phyloP scores from a whole-genome alignment of 805 yeast species.

The Ogataea chonburiensis region DNA sequence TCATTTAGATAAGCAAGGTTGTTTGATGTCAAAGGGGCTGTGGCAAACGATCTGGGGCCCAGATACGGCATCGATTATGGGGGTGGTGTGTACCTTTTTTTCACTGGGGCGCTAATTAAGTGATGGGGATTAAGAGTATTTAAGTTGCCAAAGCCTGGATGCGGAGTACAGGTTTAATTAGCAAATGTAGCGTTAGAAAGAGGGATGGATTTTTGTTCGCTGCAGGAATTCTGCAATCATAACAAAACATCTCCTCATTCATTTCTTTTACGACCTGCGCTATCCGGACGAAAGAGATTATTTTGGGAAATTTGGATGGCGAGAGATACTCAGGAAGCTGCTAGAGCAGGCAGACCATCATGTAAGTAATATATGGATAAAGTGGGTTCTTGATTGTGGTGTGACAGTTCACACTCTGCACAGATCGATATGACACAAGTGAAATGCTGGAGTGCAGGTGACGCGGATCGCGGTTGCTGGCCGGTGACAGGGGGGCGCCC shows the following conservation, averaged over 20 bases:
- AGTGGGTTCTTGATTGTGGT: no score
- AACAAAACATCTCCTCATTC: slow-evolving; percentile 11
- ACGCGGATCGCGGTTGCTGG: not conserved
- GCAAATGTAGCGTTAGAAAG: slow-evolving; percentile 13
- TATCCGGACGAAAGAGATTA: slow-evolving; percentile 10
- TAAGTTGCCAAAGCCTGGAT: slow-evolving; percentile 2
- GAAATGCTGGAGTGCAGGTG: slow-evolving; percentile 4
- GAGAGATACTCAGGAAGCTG: no score
- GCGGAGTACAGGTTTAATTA: slow-evolving; percentile 5
- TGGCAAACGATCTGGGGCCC: slow-evolving; percentile 37
- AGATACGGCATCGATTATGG: slow-evolving; percentile 32
- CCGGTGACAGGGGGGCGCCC: not conserved
- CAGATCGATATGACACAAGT: slow-evolving; percentile 2
- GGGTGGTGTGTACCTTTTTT: no score
- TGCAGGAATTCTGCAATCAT: slow-evolving; percentile 10
- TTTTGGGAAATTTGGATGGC: no score
- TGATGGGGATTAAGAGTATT: slow-evolving; percentile 5
- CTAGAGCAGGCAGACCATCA: no score
- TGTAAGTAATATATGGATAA: no score
- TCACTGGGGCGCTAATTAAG: not conserved
- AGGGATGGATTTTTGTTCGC: slow-evolving; percentile 2
- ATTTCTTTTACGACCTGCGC: slow-evolving; percentile 6
- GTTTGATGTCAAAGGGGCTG: slow-evolving; percentile 34
- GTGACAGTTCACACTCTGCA: slow-evolving; percentile 4
- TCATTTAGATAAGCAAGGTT: slow-evolving; percentile 33